These are phyloP conservation scores for Drechslerella dactyloides DNA, from an alignment of 2,329 filamentous ascomycete genomes.

Conservation along the genomic window DNA sequence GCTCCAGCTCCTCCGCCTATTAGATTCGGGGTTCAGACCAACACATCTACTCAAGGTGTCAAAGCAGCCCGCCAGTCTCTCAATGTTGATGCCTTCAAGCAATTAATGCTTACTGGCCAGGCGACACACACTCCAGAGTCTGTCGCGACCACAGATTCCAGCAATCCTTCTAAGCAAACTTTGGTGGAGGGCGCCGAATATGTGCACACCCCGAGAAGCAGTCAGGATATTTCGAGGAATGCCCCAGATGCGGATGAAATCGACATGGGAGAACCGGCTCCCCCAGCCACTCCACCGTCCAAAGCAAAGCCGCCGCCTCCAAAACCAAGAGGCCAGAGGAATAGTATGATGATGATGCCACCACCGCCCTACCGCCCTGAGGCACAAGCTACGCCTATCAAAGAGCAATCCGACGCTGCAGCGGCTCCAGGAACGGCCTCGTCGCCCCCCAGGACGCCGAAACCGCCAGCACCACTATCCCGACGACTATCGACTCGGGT, in stretches of 20 bases:
- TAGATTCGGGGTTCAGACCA: constrained; percentile 55
- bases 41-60: constrained; percentile 54
- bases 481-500: constrained; percentile 28
- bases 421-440: constrained; percentile 13
- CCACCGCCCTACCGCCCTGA: constrained; percentile 25
- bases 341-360: constrained; percentile 41
- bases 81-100: constrained; percentile 79
- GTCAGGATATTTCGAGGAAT: constrained; percentile 33
- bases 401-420: constrained; percentile 16
- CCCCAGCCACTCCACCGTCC: constrained; percentile 4
- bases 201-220: constrained; percentile 35
- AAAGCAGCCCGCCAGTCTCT: constrained; percentile 60
- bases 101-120: constrained; percentile 76
- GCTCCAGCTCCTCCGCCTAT: constrained; percentile 47
- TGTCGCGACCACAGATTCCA: constrained; percentile 55
- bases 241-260: constrained; percentile 17
- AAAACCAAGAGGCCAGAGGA: constrained; percentile 43
- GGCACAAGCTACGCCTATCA: constrained; percentile 11
- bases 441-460: constrained; percentile 37
- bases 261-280: constrained; percentile 16
- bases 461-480: constrained; percentile 45
- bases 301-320: constrained; percentile 47
- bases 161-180: constrained; percentile 54
- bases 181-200: constrained; percentile 23
- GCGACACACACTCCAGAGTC: constrained; percentile 56